A percentile compares a stretch with the other conserved stretches of the same genome.
Conservation (phyloP, 2,329 filamentous ascomycete species). For the Aspergillus pseudonomiae region DNA sequence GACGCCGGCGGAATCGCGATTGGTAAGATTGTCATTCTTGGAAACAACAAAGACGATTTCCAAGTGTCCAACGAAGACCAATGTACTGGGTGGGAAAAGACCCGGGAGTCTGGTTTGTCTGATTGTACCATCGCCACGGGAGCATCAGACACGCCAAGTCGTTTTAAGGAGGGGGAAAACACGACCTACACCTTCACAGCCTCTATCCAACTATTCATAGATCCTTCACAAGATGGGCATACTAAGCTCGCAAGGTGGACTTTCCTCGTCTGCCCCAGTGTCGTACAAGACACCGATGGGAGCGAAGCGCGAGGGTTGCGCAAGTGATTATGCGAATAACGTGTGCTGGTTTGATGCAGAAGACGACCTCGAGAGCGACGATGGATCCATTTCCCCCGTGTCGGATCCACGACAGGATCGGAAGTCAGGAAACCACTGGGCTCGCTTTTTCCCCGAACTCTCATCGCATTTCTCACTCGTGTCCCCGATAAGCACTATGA, state of each 20-base stretch:
- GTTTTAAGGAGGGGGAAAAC: neutral
- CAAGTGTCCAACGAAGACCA: neutral
- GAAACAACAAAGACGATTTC: neutral
- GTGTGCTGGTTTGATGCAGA: conserved; percentile 8
- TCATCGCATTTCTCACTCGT: conserved; percentile 29
- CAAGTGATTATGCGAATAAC: neutral
- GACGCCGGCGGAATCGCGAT: neutral
- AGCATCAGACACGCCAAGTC: neutral
- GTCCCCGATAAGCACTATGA: conserved; percentile 26
- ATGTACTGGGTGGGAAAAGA: neutral
- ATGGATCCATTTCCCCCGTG: conserved; percentile 29
- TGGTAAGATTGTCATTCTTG: neutral
- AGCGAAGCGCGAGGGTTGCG: neutral
- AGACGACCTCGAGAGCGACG: conserved; percentile 11
- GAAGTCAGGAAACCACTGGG: conserved; percentile 24
- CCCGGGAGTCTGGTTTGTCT: neutral
- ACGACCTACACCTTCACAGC: neutral
- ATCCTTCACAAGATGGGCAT: neutral
- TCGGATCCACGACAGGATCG: conserved; percentile 20
- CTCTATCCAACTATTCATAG: neutral
- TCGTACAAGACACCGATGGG: neutral
- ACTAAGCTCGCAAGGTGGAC: neutral
- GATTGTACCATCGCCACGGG: neutral
- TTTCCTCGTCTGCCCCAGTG: conserved; percentile 5
- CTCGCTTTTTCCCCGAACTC: conserved; percentile 36